Evolutionary conservation across 176 grass and related monocot species (phyloP).

Genomic region (Elaeis guineensis): DNA sequence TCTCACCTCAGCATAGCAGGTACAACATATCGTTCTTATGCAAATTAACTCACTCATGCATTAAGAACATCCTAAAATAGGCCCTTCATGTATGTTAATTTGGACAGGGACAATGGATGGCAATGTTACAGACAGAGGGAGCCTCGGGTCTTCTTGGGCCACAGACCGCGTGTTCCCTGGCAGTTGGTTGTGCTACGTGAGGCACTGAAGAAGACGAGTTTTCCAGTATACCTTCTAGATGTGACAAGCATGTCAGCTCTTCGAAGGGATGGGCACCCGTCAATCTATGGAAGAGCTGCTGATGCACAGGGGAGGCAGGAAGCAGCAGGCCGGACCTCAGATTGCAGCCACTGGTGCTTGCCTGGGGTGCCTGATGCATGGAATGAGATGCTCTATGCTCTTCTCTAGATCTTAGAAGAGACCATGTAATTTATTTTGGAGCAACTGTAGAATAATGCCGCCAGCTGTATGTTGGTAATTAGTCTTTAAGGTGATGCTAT

Average conservation of each 20-base stretch:
- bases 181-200: slow-evolving; percentile 30
- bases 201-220: slow-evolving; percentile 37
- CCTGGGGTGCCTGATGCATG: slow-evolving; percentile 42
- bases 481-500: no score
- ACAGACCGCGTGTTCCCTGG: slow-evolving; percentile 1
- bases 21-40: neutral
- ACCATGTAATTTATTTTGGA: no score
- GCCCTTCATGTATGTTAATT: neutral
- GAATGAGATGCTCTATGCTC: slow-evolving; percentile 41
- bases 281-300: slow-evolving; percentile 20
- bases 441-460: no score
- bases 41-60: no score
- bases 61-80: no score
- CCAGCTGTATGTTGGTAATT: no score
- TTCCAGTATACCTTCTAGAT: slow-evolving; percentile 34
- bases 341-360: slow-evolving; percentile 44
- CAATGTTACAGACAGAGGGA: slow-evolving; percentile 33
- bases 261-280: slow-evolving; percentile 38
- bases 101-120: slow-evolving; percentile 31
- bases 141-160: slow-evolving; percentile 6
- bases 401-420: slow-evolving; percentile 8
- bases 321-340: slow-evolving; percentile 6
- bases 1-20: slow-evolving; percentile 35
- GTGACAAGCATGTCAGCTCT: slow-evolving; percentile 35
- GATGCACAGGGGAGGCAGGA: neutral